Evolutionary conservation across 225 moss, liverwort and hornwort genomes (phyloP), one percentile per base, ranked within the genome.

Genomic region (Pleurozium schreberi): DNA sequence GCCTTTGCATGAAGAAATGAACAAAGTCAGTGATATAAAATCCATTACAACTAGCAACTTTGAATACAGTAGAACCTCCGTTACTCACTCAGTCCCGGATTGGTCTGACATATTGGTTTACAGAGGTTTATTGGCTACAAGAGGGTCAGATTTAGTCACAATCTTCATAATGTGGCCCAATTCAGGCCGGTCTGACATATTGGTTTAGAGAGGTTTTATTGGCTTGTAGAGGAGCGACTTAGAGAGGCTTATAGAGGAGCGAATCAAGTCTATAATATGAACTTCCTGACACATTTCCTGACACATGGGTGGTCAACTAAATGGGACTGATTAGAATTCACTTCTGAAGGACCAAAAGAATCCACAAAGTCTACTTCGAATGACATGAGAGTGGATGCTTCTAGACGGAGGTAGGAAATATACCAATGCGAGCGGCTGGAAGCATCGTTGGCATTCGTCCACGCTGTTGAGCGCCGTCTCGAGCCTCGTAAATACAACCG

Each of bases 391-490:
- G 86, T 40, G 21, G 40, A 52, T 66, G 71, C 28, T 28, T 79
- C 27, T 16, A n/a, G n/a, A n/a, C n/a, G 58, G 65, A 52, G 20
- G 74, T 65, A 80, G 42, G 64, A 74, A 86, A 80, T n/a, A 28
- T 92, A 95, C 95, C 95, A 95, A 79, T 95, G 95, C 50, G 95
- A 95, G 89, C 95, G 88, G 83, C 95, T 95, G 60, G 95, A 95
- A 49, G 93, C 76, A 61, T 95, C 94, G 69, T 95, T 94, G 62
- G 94, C 93, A 88, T 93, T 90, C 18, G 95, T 95, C 94, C 95
- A 92, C 28, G 95, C 89, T 68, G 94, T 95, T 58, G 95, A 95
- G 74, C 95, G 92, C 71, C 93, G 90, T 86, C 91, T 85, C 21
- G 91, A 94, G 81, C 95, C 95, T 91, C 80, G 90, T 59, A 88